Evolutionary conservation across 352 stramenopile species (phyloP).

Genomic region (Phytophthora cactorum): DNA sequence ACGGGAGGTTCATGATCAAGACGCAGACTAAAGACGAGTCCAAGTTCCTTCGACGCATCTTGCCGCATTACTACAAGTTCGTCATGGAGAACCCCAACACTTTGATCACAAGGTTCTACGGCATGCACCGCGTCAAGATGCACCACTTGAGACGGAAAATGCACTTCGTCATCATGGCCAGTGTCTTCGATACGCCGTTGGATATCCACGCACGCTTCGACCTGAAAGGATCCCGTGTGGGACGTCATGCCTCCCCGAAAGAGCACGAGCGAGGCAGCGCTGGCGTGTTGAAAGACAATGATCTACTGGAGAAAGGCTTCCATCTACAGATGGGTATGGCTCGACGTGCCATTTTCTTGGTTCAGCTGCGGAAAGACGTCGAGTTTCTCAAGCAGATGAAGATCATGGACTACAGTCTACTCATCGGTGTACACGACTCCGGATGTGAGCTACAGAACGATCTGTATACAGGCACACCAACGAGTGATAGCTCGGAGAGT

Average conservation of each 20-base stretch:
- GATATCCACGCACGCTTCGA: conserved; percentile 90
- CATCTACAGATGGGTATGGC: conserved; percentile 87
- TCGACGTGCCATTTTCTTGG: conserved; percentile 76
- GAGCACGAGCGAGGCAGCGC: conserved; percentile 70
- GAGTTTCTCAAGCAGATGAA: conserved; percentile 93
- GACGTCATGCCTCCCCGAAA: conserved; percentile 67
- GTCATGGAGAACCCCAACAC: conserved; percentile 97
- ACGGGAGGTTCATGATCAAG: conserved; percentile 99
- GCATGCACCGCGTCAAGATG: conserved; percentile 98
- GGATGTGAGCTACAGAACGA: conserved; percentile 58
- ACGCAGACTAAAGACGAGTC: conserved; percentile 98
- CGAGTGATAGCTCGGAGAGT: conserved; percentile 17
- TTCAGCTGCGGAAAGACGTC: conserved; percentile 90
- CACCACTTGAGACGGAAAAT: conserved; percentile 95
- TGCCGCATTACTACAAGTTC: conserved; percentile 98
- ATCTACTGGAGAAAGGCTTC: conserved; percentile 87
- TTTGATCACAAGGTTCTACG: conserved; percentile 97
- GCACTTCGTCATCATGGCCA: conserved; percentile 97
- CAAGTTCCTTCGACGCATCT: conserved; percentile 97
- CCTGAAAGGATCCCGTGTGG: conserved; percentile 93
- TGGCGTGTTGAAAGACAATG: conserved; percentile 91
- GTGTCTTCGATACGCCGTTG: conserved; percentile 95
- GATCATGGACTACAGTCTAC: conserved; percentile 96
- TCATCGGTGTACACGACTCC: conserved; percentile 92
- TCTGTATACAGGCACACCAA: conserved; percentile 45